A percentile compares a stretch with the other conserved stretches of the same genome.
These are phyloP conservation scores for Aureobasidium mangrovei DNA, from an alignment of 2,329 filamentous ascomycete genomes.

Conservation along the genomic window DNA sequence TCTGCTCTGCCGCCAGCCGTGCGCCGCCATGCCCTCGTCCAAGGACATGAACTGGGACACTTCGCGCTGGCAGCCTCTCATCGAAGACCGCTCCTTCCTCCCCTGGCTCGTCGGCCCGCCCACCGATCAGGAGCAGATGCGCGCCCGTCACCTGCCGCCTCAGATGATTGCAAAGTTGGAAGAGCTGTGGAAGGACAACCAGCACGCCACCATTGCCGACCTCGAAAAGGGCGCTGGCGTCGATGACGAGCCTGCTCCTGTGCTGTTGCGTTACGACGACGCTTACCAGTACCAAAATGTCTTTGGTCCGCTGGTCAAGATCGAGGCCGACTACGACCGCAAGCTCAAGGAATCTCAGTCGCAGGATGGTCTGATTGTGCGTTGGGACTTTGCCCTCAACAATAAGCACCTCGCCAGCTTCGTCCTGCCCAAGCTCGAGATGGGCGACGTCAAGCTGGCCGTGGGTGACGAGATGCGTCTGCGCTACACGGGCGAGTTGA, in stretches of 20 bases:
- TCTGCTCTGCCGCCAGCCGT: slow-evolving; percentile 90
- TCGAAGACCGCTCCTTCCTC: slow-evolving; percentile 91
- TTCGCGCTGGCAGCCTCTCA: slow-evolving; percentile 92
- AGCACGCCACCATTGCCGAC: slow-evolving; percentile 77
- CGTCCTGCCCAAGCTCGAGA: slow-evolving; percentile 89
- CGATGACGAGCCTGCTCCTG: slow-evolving; percentile 90
- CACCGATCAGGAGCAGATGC: slow-evolving; percentile 89
- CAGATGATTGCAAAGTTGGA: slow-evolving; percentile 94
- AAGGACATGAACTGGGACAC: slow-evolving; percentile 99
- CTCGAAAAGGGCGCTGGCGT: slow-evolving; percentile 84
- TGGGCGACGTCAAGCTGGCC: slow-evolving; percentile 94
- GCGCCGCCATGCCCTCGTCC: slow-evolving; percentile 84
- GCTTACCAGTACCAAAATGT: slow-evolving; percentile 99
- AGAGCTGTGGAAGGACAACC: slow-evolving; percentile 97
- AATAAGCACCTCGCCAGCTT: slow-evolving; percentile 97
- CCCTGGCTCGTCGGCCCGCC: slow-evolving; percentile 86
- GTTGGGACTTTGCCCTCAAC: slow-evolving; percentile 92
- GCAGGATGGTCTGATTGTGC: slow-evolving; percentile 87
- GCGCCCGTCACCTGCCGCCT: slow-evolving; percentile 83
- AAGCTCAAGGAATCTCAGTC: slow-evolving; percentile 98
- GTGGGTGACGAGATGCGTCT: slow-evolving; percentile 98
- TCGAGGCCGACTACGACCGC: slow-evolving; percentile 97
- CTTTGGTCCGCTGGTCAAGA: slow-evolving; percentile 95
- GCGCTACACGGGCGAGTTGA: slow-evolving; percentile 89
- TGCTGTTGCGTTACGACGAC: slow-evolving; percentile 89